Percentiles rank a stretch among this genome's conserved stretches.
Evolutionary conservation across 257 asterid genomes (phyloP).

Genomic region (Fraxinus quadrangulata): DNA sequence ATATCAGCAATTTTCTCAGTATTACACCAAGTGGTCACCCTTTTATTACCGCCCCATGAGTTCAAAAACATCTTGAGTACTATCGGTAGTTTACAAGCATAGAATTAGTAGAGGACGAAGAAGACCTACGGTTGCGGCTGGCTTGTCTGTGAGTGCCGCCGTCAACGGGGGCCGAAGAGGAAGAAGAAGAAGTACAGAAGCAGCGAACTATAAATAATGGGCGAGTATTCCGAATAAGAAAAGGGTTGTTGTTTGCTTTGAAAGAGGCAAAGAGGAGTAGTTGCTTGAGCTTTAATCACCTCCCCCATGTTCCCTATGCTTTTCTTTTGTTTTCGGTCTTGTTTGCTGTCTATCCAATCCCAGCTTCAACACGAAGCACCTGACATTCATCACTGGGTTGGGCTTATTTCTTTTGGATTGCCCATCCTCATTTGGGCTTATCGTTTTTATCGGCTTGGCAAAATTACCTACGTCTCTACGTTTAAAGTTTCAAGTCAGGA

Average conservation of each 20-base stretch:
- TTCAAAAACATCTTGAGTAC: not conserved
- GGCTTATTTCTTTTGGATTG: not conserved
- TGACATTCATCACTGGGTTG: not conserved
- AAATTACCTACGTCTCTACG: no score
- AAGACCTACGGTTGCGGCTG: slow-evolving; percentile 51
- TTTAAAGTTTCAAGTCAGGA: no score
- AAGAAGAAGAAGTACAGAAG: slow-evolving; percentile 42
- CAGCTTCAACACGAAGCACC: not conserved
- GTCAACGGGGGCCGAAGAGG: slow-evolving; percentile 34
- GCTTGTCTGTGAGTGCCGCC: slow-evolving; percentile 15
- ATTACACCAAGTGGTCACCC: not conserved
- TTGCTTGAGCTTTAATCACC: slow-evolving; percentile 43
- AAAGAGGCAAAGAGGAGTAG: slow-evolving; percentile 46
- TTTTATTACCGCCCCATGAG: not conserved
- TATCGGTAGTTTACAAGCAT: not conserved
- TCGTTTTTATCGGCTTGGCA: not conserved
- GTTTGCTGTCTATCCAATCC: not conserved
- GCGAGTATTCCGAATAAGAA: slow-evolving; percentile 21
- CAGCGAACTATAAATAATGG: slow-evolving; percentile 49
- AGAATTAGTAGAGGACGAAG: slow-evolving; percentile 44
- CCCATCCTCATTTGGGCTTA: not conserved
- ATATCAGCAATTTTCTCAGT: not conserved
- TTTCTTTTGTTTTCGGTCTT: not conserved
- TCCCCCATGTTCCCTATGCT: slow-evolving; percentile 38
- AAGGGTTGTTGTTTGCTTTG: slow-evolving; percentile 21